Evolutionary conservation across 768 basidiomycete genomes (phyloP).

Genomic region (Lyophyllum decastes): DNA sequence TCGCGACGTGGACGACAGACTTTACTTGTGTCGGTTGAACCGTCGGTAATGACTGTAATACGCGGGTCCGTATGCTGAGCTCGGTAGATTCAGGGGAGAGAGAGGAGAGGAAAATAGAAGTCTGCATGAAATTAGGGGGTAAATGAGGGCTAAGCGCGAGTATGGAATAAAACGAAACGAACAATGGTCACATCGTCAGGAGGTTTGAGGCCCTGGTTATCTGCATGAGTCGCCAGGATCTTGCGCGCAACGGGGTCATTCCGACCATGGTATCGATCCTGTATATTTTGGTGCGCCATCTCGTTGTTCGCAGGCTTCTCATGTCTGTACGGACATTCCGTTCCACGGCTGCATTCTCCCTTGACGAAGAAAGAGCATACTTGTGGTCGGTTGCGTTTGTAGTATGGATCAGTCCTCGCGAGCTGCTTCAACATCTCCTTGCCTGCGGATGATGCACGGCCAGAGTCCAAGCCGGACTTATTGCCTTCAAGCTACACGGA

Average conservation of each 20-base stretch:
- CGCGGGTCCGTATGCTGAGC: conserved; percentile 69
- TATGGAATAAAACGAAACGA: conserved; percentile 31
- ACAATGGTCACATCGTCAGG: conserved; percentile 90
- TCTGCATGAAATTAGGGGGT: conserved; percentile 42
- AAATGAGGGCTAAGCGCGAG: not conserved
- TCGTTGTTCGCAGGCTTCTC: conserved; percentile 86
- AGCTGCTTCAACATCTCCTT: conserved; percentile 97
- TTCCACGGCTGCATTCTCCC: conserved; percentile 90
- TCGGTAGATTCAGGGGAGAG: conserved; percentile 74
- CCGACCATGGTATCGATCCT: conserved; percentile 90
- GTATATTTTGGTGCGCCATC: conserved; percentile 87
- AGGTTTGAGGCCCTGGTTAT: conserved; percentile 78
- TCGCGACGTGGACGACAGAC: conserved; percentile 84
- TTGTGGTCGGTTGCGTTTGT: conserved; percentile 94
- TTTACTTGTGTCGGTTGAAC: conserved; percentile 68
- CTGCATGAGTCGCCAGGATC: conserved; percentile 81
- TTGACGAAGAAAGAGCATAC: conserved; percentile 95
- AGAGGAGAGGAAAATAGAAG: conserved; percentile 82
- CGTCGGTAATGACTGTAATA: conserved; percentile 66
- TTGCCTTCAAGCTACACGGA: conserved; percentile 63
- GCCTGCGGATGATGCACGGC: conserved; percentile 72
- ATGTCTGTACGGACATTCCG: conserved; percentile 94
- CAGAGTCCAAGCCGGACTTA: conserved; percentile 63
- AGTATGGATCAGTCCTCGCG: conserved; percentile 94
- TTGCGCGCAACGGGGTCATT: conserved; percentile 95